Base-by-base conservation (phyloP, 2,329 filamentous ascomycete genomes). In the Magnaporthiopsis incrustans region DNA sequence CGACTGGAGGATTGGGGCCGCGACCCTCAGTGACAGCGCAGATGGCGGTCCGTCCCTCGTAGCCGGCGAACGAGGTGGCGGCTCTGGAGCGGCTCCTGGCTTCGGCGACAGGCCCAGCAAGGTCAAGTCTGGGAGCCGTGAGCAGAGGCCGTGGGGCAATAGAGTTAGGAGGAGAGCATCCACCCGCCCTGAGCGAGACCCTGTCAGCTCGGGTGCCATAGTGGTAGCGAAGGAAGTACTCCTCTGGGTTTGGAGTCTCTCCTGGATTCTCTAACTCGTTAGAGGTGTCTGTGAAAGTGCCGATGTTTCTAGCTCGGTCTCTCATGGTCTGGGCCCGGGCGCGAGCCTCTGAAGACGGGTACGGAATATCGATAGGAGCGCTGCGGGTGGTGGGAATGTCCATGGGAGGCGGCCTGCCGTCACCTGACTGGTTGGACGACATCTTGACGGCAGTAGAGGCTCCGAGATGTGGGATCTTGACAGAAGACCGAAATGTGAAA, bases 11-110 rank as follows among this genome's bases (percentile, higher is more conserved):
- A 27, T 90, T 88, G 5, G 97, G 85, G 6, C 92, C 92, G n/a
- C 93, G 89, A 58, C 91, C 92, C 73, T 97, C 92, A 70, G 87
- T 91, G 61, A 97, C 77, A 4, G 94, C 93, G 74, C 94, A 98
- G n/a, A 97, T 80, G 63, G 97, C 86, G 66, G 89, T 86, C 7
- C 61, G 56, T 11, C 56, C 53, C 30, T 62, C 61, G 30, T 50
- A 62, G 18, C 61, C 61, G 26, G 61, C 50, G 50, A 62, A 57
- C 1, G 53, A 44, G 4, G 61, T 57, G 22, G 61, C 30, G 3
- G 61, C 61, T 15, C 61, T 56, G 10, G 61, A 57, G 8, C 32
- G 12, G 30, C 61, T 62, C 26, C 61, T 50, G 18, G 61, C 61
- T 22, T 32, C n/a, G 30, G 61, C n/a, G 30, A 4, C 38, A 1